Evolutionary conservation across 306 rosid species (phyloP), one percentile per base, ranked within the genome.

Genomic region (Hippophae gyantsensis): DNA sequence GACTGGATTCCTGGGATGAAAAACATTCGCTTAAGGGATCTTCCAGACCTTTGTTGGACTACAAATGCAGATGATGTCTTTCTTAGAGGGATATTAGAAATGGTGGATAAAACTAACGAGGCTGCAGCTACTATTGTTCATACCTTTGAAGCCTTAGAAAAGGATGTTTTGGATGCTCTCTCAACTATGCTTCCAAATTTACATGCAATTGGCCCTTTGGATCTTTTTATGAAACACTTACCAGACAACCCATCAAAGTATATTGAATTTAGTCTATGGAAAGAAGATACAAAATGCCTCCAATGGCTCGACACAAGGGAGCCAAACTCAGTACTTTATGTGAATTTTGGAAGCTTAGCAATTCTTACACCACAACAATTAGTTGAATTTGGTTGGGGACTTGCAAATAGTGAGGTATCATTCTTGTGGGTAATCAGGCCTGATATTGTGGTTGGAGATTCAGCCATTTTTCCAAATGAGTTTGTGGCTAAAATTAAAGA

Each of bases 361-460:
- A n/a, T 48, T 6, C 0, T 66, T 10, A 57, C 70, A 18, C 12
- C 12, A 4, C 10, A 42, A 7, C 64, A 66, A 1, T n/a, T 66
- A 5, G 10, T 23, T 23, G 70, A 57, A 63, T 25, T 66, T 8
- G 70, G 42, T 13, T 48, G 48, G 49, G 70, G 57, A 57, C 70
- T 66, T 6, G 70, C 63, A 45, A 57, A 66, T 42, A 49, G 64
- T 26, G 56, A 66, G 14, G 13, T 14, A 7, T n/a, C 43, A 2
- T 66, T 66, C 25, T 12, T 66, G 23, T 66, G 70, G 70, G 40
- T 66, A 7, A 57, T 66, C 49, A 57, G 70, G 26, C 57, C 57
- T 6, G 63, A 66, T 49, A 32, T 66, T 13, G 43, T 6, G 0
- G 14, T 6, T 1, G 38, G 51, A 18, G 50, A 49, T 12, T 41